Evolutionary conservation across 2,329 filamentous ascomycete species (phyloP).

Genomic region (Aspergillus brunneoviolaceus): DNA sequence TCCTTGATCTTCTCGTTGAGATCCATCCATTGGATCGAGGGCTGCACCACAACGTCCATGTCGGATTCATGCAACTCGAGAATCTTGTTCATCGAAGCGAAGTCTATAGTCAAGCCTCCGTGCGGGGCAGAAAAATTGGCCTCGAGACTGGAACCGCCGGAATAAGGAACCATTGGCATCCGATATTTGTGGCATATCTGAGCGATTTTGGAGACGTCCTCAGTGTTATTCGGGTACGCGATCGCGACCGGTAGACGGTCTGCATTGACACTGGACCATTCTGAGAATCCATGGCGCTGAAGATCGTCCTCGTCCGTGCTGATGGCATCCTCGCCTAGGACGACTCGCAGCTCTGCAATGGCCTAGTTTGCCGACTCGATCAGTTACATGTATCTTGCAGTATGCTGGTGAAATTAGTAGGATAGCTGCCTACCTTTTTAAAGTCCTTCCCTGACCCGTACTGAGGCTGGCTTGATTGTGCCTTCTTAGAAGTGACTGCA

Average conservation of each 20-base stretch:
- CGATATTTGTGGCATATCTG: slow-evolving; percentile 74
- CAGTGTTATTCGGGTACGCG: slow-evolving; percentile 63
- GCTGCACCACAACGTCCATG: slow-evolving; percentile 91
- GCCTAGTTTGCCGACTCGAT: slow-evolving; percentile 44
- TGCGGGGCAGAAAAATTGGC: slow-evolving; percentile 86
- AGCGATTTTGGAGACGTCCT: slow-evolving; percentile 64
- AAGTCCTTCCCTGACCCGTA: slow-evolving; percentile 43
- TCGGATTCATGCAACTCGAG: slow-evolving; percentile 78
- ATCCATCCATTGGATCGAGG: slow-evolving; percentile 87
- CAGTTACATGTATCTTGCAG: not conserved
- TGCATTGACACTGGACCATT: slow-evolving; percentile 69
- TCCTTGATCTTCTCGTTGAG: slow-evolving; percentile 73
- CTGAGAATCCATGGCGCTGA: slow-evolving; percentile 65
- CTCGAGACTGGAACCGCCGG: slow-evolving; percentile 81
- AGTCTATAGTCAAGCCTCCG: slow-evolving; percentile 87
- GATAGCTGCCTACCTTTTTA: slow-evolving; percentile 34
- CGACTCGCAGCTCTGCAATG: slow-evolving; percentile 53
- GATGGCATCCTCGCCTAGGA: slow-evolving; percentile 60
- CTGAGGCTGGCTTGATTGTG: slow-evolving; percentile 25
- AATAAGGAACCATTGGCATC: slow-evolving; percentile 83
- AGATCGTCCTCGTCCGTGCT: slow-evolving; percentile 65
- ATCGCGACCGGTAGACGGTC: slow-evolving; percentile 63
- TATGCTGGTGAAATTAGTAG: too few species aligned
- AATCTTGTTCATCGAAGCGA: slow-evolving; percentile 81
- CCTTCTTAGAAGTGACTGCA: slow-evolving; percentile 43